Base-by-base conservation (phyloP, 768 basidiomycete species). In the Cyathus striatus region DNA sequence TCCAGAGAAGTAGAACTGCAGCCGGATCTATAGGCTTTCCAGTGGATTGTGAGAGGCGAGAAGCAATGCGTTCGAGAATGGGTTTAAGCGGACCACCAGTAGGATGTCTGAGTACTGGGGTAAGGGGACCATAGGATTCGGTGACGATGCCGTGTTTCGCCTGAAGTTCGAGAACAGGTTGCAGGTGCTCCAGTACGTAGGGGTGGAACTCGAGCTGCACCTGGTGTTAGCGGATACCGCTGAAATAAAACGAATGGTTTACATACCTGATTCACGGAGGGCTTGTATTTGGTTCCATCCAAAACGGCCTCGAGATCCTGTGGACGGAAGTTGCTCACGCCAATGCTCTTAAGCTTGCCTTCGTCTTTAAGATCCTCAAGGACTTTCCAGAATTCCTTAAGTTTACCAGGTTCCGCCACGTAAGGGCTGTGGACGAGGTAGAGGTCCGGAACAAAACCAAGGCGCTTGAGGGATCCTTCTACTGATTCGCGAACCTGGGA, bases 321-420 rank as follows among this genome's bases (percentile, higher is more conserved):
- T 21, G 70, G 63, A 17, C 64, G 61, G 57, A 75, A 75, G 61
- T 80, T 78, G 52, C 70, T 72, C 20, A 78, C 73, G n/a, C 78
- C 76, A 45, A 73, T 69, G 47, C 62, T 68, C 45, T 64, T 63
- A 17, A 67, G 55, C 41, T 62, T 61, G 12, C 64, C 64, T 25
- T 62, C 66, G 20, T 54, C 53, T 54, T 75, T 72, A 39, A 73
- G 58, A 23, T 70, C 69, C 47, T 81, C 78, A 54, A 82, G 62
- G 13, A 66, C 65, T 40, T 66, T 68, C 79, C 79, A 81, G 23
- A 72, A 50, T 23, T 51, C 49, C 54, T 66, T 45, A 40, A 52
- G 42, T 3, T 61, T 38, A 17, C 61, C 60, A 0, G 50, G 51
- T 5, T 47, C 45, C 0, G 53, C 60, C 35, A 67, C 53, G 44